Conservation (phyloP, 2,329 filamentous ascomycete species). For the Raffaelea albimanens region DNA sequence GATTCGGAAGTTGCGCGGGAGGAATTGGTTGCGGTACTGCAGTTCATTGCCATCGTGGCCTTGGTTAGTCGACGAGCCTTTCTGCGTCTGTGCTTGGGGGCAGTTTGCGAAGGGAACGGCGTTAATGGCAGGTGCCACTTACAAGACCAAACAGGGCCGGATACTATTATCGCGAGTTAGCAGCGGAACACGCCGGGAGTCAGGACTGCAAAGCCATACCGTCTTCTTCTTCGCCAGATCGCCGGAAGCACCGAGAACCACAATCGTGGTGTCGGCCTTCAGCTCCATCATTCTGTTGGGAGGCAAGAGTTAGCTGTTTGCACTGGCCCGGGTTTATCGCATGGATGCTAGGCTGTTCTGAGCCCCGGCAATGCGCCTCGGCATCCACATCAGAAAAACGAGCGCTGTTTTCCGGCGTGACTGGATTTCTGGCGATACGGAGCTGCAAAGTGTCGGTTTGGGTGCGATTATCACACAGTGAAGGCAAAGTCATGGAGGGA, state of each 20-base stretch:
- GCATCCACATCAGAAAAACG: no score
- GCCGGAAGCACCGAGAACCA: slow-evolving; percentile 93
- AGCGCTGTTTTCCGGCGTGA: no score
- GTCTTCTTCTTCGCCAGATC: slow-evolving; percentile 99
- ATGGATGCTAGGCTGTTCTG: no score
- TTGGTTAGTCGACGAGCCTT: not conserved
- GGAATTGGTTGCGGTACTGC: slow-evolving; percentile 97
- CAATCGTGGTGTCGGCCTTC: slow-evolving; percentile 95
- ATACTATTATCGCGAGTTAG: slow-evolving; percentile 55
- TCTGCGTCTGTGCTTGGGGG: not conserved
- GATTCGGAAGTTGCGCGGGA: slow-evolving; percentile 92
- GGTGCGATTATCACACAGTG: no score
- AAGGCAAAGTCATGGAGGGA: no score
- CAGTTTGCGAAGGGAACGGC: not conserved
- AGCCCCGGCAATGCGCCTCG: no score
- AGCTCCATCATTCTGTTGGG: slow-evolving; percentile 71
- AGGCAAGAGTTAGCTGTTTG: slow-evolving; percentile 7
- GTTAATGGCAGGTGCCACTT: slow-evolving; percentile 34
- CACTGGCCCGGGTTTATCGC: no score
- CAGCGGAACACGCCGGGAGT: slow-evolving; percentile 6
- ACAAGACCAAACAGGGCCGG: slow-evolving; percentile 95
- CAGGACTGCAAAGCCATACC: slow-evolving; percentile 34
- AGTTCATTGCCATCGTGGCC: not conserved
- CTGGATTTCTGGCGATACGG: no score
- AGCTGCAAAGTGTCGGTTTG: no score